Evolutionary conservation across 306 rosid species (phyloP), one percentile per base, ranked within the genome.

Genomic region (Herpetospermum pedunculosum): DNA sequence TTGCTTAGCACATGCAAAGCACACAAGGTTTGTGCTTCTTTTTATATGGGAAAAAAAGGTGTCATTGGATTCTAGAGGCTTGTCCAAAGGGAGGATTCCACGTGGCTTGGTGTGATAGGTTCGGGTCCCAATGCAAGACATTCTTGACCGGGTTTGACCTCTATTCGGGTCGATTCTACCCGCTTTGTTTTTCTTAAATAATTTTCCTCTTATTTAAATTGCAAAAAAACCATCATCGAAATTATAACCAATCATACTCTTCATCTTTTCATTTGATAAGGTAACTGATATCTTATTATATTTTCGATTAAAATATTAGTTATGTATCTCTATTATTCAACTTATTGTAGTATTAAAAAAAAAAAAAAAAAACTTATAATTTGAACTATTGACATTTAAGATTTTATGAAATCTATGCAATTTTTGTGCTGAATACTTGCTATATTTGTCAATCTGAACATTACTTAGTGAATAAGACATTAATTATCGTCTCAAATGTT

Each of bases 11-110:
- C 13, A 26, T 73, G 77, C 67, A 81, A 73, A 73, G 55, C 74
- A 16, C 40, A 28, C 38, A 63, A 28, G 74, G 28, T 70, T 70
- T 6, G 0, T 46, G 88, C 71, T 29, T 74, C 72, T 47, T n/a
- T 65, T 84, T 91, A 83, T 83, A 89, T 84, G 87, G 79, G 21
- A 83, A 82, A 82, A 82, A 85, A 86, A 81, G 76, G 83, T 43
- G 79, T 79, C 96, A 85, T 89, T 83, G 98, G 97, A 94, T 91
- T 84, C 92, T 91, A 88, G 92, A 59, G 80, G 0, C 0, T 43
- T 3, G 0, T 1, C 89, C 77, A 88, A 78, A 75, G n/a, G 2
- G 3, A 0, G 0, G 0, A 0, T 0, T 64, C 75, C 96, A 83
- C 87, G 91, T 90, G 96, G 95, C 7, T 2, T 2, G 2, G 43